Evolutionary conservation across 495 filamentous ascomycete species (phyloP).

Genomic region (Alectoria sarmentosa): DNA sequence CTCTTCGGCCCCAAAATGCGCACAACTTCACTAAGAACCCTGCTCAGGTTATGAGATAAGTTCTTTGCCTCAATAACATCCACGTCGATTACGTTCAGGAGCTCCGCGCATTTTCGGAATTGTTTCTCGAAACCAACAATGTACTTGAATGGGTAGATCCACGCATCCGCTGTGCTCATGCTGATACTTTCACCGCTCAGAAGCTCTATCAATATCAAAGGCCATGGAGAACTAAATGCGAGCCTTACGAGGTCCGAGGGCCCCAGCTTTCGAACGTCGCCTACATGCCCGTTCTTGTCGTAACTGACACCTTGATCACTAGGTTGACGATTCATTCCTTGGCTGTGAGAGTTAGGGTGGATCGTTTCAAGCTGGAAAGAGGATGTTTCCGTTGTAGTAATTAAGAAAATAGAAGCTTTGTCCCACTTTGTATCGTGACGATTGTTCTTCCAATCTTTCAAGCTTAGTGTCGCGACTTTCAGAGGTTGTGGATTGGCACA

Average conservation of each 20-base stretch:
- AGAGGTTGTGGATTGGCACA: background rate
- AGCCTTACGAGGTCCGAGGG: background rate
- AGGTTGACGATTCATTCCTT: background rate
- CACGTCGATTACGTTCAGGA: background rate
- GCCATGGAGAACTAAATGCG: background rate
- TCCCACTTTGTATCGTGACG: background rate
- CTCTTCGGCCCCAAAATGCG: background rate
- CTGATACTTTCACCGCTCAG: background rate
- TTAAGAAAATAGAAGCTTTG: background rate
- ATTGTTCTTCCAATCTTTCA: background rate
- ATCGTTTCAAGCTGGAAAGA: background rate
- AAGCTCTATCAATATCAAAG: background rate
- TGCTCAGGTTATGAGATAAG: background rate
- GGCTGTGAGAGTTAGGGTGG: background rate
- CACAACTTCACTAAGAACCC: background rate
- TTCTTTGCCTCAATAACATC: background rate
- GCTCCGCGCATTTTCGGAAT: background rate
- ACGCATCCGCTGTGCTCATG: background rate
- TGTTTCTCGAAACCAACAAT: conserved; percentile 5
- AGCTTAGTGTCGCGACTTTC: background rate
- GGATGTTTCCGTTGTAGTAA: background rate
- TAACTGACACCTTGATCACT: background rate
- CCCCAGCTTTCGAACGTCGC: background rate
- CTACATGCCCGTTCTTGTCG: background rate
- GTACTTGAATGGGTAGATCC: conserved; percentile 8